Evolutionary conservation across 805 yeast genomes (phyloP).

Genomic region (Saturnispora bothae): DNA sequence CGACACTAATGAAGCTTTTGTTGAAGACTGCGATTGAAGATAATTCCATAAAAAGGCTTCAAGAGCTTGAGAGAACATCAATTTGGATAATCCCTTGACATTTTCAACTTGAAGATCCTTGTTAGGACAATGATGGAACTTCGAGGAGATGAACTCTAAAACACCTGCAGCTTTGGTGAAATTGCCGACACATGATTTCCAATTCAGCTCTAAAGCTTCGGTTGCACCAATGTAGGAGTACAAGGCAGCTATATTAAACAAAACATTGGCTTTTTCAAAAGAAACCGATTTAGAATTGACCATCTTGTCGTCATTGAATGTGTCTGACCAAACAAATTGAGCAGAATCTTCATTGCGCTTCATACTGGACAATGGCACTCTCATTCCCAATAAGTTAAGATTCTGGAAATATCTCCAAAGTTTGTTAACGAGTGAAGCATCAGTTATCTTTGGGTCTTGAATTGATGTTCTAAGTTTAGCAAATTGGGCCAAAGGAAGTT

Average conservation of each 20-base stretch:
- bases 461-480: slow-evolving; percentile 52
- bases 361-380: slow-evolving; percentile 56
- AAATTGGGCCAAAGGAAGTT: slow-evolving; percentile 46
- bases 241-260: slow-evolving; percentile 68
- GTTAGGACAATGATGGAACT: slow-evolving; percentile 83
- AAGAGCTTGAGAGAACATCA: slow-evolving; percentile 83
- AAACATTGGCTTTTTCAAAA: slow-evolving; percentile 77
- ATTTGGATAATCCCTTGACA: slow-evolving; percentile 47
- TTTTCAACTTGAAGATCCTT: slow-evolving; percentile 63
- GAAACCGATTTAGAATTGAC: slow-evolving; percentile 62
- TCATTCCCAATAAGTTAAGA: slow-evolving; percentile 64
- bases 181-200: slow-evolving; percentile 47
- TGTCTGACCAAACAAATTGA: slow-evolving; percentile 72
- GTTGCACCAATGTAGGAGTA: slow-evolving; percentile 39
- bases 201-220: slow-evolving; percentile 27
- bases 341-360: slow-evolving; percentile 16
- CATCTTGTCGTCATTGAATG: slow-evolving; percentile 34
- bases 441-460: slow-evolving; percentile 41
- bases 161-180: slow-evolving; percentile 76
- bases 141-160: slow-evolving; percentile 59
- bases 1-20: slow-evolving; percentile 62
- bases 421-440: slow-evolving; percentile 21
- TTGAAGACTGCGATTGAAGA: slow-evolving; percentile 31
- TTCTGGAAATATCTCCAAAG: slow-evolving; percentile 69
- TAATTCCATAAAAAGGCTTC: slow-evolving; percentile 66